These are phyloP conservation scores for Pholiota conissans DNA, from an alignment of 768 basidiomycete species.

Conservation along the genomic window DNA sequence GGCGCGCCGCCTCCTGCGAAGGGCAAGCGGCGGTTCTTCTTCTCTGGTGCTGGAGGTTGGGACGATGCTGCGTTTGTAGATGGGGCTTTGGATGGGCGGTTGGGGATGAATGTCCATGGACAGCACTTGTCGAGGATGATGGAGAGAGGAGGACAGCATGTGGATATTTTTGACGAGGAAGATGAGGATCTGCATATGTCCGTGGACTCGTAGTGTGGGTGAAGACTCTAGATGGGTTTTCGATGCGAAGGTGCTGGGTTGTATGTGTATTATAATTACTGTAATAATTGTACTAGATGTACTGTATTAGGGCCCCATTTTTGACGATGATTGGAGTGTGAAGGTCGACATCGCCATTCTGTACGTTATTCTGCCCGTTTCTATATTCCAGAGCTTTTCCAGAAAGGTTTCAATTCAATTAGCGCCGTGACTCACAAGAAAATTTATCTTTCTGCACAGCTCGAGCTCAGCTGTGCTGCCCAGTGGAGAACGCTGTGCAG, in stretches of 20 bases:
- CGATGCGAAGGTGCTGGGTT: neutral
- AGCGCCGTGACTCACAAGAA: no score
- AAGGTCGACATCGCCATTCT: no score
- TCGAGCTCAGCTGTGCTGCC: no score
- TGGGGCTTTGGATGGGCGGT: constrained; percentile 10
- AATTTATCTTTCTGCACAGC: no score
- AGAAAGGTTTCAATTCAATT: no score
- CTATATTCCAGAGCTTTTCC: no score
- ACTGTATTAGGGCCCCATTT: no score
- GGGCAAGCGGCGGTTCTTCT: constrained; percentile 61
- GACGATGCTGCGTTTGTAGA: constrained; percentile 29
- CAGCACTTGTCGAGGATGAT: constrained; percentile 8
- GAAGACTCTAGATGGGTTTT: no score
- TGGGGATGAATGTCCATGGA: constrained; percentile 11
- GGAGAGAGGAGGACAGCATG: constrained; percentile 17
- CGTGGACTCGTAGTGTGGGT: constrained; percentile 4
- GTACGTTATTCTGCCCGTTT: no score
- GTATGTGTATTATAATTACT: constrained; percentile 3
- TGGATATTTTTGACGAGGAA: constrained; percentile 15
- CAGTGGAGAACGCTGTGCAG: no score
- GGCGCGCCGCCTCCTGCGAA: constrained; percentile 27
- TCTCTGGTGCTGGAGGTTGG: constrained; percentile 46
- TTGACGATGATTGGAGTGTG: no score
- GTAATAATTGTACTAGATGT: constrained; percentile 6
- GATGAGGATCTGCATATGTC: constrained; percentile 17